Evolutionary conservation across 2,329 filamentous ascomycete genomes (phyloP).

Genomic region (Pestalotiopsis sp.): DNA sequence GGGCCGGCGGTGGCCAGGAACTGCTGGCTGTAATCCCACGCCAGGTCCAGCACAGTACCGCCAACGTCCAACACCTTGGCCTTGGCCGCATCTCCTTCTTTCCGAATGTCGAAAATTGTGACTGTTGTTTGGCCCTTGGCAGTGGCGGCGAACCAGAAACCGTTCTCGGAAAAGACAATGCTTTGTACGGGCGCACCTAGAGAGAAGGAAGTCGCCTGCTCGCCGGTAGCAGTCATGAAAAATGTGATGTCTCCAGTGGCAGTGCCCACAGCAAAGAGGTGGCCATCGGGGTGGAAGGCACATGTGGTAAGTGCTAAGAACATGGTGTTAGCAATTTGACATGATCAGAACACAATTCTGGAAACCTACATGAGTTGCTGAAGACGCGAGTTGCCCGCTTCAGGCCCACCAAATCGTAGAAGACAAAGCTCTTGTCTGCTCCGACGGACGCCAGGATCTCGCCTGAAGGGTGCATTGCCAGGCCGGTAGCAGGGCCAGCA

Average conservation of each 20-base stretch:
- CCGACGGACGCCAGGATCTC: conserved; percentile 85
- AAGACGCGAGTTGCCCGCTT: conserved; percentile 76
- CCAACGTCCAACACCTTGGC: conserved; percentile 87
- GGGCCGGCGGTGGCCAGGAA: conserved; percentile 82
- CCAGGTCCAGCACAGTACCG: conserved; percentile 70
- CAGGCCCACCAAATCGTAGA: conserved; percentile 75
- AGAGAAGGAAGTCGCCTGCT: conserved; percentile 72
- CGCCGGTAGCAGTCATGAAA: conserved; percentile 81
- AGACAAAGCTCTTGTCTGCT: conserved; percentile 85
- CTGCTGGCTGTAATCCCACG: conserved; percentile 95
- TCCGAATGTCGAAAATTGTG: conserved; percentile 89
- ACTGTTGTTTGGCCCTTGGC: conserved; percentile 76
- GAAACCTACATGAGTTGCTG: conserved; percentile 71
- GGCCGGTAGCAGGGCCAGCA: conserved; percentile 73
- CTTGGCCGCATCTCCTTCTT: conserved; percentile 78
- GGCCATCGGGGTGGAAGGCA: conserved; percentile 95
- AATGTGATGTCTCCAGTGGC: conserved; percentile 79
- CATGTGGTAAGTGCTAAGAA: conserved; percentile 62
- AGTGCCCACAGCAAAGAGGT: conserved; percentile 86
- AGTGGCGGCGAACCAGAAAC: conserved; percentile 88
- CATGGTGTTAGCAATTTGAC: not conserved
- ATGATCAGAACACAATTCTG: not conserved
- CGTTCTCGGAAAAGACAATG: conserved; percentile 91
- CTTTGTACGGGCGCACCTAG: conserved; percentile 70
- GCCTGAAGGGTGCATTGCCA: conserved; percentile 81